These are phyloP conservation scores for Zygosaccharomyces pseudobailii DNA, from an alignment of 1,139 yeast species.

Conservation along the genomic window DNA sequence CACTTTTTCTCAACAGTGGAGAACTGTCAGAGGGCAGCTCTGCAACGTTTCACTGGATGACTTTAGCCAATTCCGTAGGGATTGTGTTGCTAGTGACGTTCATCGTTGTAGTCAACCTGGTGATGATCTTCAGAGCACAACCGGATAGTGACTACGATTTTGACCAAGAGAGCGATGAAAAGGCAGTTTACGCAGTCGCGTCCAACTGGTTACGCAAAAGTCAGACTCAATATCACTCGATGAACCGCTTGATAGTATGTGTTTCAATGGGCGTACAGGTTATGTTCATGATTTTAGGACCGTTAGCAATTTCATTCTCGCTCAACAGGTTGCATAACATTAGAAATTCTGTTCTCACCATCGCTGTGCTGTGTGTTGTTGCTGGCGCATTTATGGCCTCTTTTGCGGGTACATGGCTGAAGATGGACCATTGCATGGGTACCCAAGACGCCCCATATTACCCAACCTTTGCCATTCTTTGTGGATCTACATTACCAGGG, in stretches of 20 bases:
- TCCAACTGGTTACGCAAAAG: constrained; percentile 20
- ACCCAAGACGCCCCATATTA: constrained; percentile 1
- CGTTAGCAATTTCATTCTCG: constrained; percentile 53
- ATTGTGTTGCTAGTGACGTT: constrained; percentile 21
- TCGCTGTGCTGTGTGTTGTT: constrained; percentile 57
- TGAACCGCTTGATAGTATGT: constrained; percentile 43
- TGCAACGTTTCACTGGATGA: constrained; percentile 27
- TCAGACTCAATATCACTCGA: constrained; percentile 10
- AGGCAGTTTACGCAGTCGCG: constrained; percentile 12
- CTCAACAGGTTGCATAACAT: constrained; percentile 55
- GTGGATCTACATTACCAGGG: constrained; percentile 61
- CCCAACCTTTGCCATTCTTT: constrained; percentile 41
- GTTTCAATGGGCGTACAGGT: constrained; percentile 74
- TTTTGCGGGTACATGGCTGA: constrained; percentile 56
- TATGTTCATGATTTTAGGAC: constrained; percentile 58
- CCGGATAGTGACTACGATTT: constrained; percentile 6
- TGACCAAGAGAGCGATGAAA: constrained; percentile 10
- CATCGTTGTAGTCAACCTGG: constrained; percentile 18
- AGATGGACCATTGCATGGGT: constrained; percentile 16
- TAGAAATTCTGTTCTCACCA: constrained; percentile 61
- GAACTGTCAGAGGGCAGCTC: constrained; percentile 26
- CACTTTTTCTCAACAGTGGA: constrained; percentile 59
- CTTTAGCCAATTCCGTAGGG: constrained; percentile 25
- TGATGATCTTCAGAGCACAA: constrained; percentile 9
- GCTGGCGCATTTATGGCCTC: constrained; percentile 73